phyloP scores from a whole-genome alignment of 345 rosid genomes.

The Bruguiera parviflora region DNA sequence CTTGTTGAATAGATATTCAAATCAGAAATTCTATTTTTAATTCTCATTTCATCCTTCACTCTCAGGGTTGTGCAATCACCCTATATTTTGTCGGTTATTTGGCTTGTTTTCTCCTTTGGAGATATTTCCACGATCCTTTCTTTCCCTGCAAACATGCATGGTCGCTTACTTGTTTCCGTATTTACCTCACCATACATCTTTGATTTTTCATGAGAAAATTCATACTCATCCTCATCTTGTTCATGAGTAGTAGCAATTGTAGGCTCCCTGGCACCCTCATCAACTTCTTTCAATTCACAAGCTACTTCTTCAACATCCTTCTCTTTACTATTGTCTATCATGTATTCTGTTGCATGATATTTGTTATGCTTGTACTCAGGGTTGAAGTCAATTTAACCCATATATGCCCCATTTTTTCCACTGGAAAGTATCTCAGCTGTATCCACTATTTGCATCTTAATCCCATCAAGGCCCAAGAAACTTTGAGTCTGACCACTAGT shows the following conservation, averaged over 20 bases:
- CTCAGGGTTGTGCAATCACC: constrained; percentile 36
- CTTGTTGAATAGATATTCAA: too few relatives aligned
- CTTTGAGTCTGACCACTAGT: constrained; percentile 33
- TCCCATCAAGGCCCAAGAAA: constrained; percentile 31
- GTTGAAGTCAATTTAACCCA: constrained; percentile 27
- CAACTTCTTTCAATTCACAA: constrained; percentile 6
- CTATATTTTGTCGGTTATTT: constrained; percentile 27
- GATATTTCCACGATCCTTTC: constrained; percentile 24
- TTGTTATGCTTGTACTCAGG: constrained; percentile 36
- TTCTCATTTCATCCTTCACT: constrained; percentile 25
- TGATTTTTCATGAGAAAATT: constrained; percentile 33
- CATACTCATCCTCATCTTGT: constrained; percentile 22
- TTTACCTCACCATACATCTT: constrained; percentile 21
- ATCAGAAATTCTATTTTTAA: too few relatives aligned
- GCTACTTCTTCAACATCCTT: constrained; percentile 37
- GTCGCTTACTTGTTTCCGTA: constrained; percentile 27
- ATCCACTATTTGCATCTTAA: constrained; percentile 36
- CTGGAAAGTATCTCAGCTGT: constrained; percentile 24
- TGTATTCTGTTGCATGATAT: constrained; percentile 27
- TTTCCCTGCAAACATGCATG: constrained; percentile 33
- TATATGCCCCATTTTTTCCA: constrained; percentile 25
- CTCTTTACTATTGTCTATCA: constrained; percentile 26
- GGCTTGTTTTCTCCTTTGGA: constrained; percentile 25
- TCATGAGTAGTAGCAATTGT: constrained; percentile 25
- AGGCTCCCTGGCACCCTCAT: constrained; percentile 18